phyloP scores from a whole-genome alignment of 139 green algal genomes.

The Zygnema circumcarinatum region DNA sequence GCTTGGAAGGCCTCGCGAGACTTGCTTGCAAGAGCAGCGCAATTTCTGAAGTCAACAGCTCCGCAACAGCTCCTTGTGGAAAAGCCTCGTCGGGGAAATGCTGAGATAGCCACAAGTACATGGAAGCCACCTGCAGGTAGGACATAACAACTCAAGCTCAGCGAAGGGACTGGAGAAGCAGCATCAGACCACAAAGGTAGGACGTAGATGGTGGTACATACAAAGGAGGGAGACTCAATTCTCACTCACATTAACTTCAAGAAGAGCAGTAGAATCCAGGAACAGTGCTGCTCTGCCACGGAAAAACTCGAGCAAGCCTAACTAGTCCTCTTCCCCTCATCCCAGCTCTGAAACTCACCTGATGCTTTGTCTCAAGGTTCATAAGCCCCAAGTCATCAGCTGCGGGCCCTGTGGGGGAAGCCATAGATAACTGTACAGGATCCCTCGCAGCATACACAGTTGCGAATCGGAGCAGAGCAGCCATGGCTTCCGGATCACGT shows the following conservation, averaged over 20 bases:
- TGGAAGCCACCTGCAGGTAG: constrained; percentile 6
- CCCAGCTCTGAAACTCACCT: too few species aligned
- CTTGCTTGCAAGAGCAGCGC: constrained; percentile 12
- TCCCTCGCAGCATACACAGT: constrained; percentile 6
- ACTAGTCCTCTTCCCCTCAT: background rate
- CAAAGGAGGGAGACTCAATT: too few species aligned
- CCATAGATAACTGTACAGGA: constrained; percentile 34
- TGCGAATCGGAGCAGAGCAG: constrained; percentile 39
- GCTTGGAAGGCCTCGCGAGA: background rate
- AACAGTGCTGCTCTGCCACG: too few species aligned
- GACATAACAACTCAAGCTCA: background rate
- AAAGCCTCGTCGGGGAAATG: constrained; percentile 33
- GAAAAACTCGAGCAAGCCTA: too few species aligned
- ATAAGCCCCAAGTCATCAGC: constrained; percentile 23
- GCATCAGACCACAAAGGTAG: too few species aligned
- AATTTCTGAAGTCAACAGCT: background rate
- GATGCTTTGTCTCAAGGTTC: constrained; percentile 46
- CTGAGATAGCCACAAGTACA: constrained; percentile 33
- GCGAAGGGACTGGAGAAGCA: background rate
- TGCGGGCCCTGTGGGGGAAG: background rate
- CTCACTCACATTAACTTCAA: too few species aligned
- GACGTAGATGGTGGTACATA: too few species aligned
- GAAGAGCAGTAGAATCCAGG: too few species aligned
- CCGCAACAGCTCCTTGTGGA: constrained; percentile 13
- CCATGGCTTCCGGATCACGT: constrained; percentile 41